Conservation (phyloP, 192 early-diverging fungal species). For the Lunasporangiospora selenospora region DNA sequence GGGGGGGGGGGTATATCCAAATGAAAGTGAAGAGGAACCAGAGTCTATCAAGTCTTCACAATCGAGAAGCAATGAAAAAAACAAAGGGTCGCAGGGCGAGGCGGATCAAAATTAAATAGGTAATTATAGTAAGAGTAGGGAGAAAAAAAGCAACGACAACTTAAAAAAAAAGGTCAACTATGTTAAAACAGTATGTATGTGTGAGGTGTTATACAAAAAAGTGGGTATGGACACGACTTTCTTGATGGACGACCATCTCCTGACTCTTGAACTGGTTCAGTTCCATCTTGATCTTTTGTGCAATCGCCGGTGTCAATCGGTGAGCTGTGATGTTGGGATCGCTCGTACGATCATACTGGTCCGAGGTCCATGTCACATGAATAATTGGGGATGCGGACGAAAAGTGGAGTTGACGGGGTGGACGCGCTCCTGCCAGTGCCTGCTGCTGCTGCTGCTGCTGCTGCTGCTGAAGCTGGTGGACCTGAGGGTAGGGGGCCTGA, state of each 20-base stretch:
- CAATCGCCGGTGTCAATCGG: conserved; percentile 84
- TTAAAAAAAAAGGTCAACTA: conserved; percentile 2
- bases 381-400: conserved; percentile 53
- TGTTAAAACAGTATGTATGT: neutral
- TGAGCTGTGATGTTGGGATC: conserved; percentile 80
- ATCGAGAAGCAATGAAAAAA: no score
- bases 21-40: no score
- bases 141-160: no score
- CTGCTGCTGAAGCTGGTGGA: neutral
- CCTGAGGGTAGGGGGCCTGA: neutral
- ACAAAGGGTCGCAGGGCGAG: no score
- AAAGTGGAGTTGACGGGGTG: conserved; percentile 48
- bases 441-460: conserved; percentile 16
- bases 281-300: conserved; percentile 90
- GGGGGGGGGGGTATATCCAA: no score
- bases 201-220: conserved; percentile 63
- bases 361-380: conserved; percentile 71
- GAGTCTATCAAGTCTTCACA: no score
- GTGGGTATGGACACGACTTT: conserved; percentile 73
- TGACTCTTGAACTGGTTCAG: conserved; percentile 93
- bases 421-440: neutral
- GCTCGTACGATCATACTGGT: conserved; percentile 90
- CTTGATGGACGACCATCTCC: conserved; percentile 90
- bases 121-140: no score
- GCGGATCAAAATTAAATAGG: no score